Evolutionary conservation across 768 basidiomycete genomes (phyloP).

Genomic region (Suillus subaureus): DNA sequence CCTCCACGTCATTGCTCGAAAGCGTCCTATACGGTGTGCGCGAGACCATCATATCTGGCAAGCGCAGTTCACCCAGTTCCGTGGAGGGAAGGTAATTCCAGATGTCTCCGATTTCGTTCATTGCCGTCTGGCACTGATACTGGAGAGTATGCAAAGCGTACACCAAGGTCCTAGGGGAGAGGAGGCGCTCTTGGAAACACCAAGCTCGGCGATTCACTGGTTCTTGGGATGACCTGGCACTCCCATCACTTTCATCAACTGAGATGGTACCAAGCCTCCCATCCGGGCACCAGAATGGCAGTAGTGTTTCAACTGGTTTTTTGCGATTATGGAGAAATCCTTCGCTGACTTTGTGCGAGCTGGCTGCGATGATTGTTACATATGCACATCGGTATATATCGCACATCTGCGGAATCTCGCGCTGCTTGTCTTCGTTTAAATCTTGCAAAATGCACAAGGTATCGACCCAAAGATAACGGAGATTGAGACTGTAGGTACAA

Average conservation of each 20-base stretch:
- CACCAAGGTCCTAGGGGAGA: constrained; percentile 9
- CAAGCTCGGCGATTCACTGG: constrained; percentile 12
- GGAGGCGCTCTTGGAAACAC: constrained; percentile 12
- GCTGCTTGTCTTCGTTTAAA: constrained; percentile 19
- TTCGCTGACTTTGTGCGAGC: constrained; percentile 4
- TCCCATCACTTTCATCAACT: not conserved
- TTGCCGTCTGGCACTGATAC: constrained; percentile 9
- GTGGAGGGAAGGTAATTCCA: not conserved
- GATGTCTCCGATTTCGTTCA: constrained; percentile 6
- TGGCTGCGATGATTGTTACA: constrained; percentile 12
- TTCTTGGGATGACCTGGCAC: not conserved
- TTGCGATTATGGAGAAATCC: constrained; percentile 8
- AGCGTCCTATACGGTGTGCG: not conserved
- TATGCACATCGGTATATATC: constrained; percentile 17
- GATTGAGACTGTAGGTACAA: constrained; percentile 8
- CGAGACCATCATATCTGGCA: constrained; percentile 3
- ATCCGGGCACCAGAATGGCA: constrained; percentile 14
- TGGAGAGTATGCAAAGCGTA: constrained; percentile 9
- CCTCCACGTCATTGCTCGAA: not conserved
- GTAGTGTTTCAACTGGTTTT: not conserved
- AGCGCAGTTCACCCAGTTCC: not conserved
- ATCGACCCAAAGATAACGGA: constrained; percentile 23
- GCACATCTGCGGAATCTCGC: constrained; percentile 24
- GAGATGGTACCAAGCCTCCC: constrained; percentile 9
- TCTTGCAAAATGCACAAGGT: constrained; percentile 26